Evolutionary conservation across 2,329 filamentous ascomycete genomes (phyloP).

Genomic region (Cordyceps farinosa): DNA sequence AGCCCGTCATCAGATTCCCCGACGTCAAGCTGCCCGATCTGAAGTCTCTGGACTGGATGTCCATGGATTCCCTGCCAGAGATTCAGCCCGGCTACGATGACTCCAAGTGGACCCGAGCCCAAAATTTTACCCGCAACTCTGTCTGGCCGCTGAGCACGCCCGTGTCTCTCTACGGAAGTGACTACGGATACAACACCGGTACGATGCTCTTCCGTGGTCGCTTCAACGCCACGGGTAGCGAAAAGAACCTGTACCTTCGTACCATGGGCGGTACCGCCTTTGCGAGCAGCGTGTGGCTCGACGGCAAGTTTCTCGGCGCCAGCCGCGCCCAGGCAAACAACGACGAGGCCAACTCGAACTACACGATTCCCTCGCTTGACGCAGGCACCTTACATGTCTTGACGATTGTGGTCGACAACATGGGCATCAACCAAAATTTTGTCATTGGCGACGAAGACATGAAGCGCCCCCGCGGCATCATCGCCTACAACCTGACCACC

Average conservation of each 20-base stretch:
- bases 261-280: slow-evolving; percentile 64
- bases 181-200: slow-evolving; percentile 68
- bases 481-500: slow-evolving; percentile 51
- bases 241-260: slow-evolving; percentile 50
- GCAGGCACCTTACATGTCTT: slow-evolving; percentile 53
- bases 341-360: slow-evolving; percentile 48
- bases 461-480: slow-evolving; percentile 56
- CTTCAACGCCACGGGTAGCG: slow-evolving; percentile 58
- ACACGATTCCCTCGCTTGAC: slow-evolving; percentile 49
- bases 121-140: slow-evolving; percentile 27
- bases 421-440: slow-evolving; percentile 63
- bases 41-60: slow-evolving; percentile 11
- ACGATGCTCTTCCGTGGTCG: slow-evolving; percentile 62
- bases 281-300: slow-evolving; percentile 61
- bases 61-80: slow-evolving; percentile 24
- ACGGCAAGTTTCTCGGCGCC: slow-evolving; percentile 57
- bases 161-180: slow-evolving; percentile 59
- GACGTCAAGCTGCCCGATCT: slow-evolving; percentile 7
- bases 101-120: slow-evolving; percentile 40
- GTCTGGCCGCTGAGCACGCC: slow-evolving; percentile 49
- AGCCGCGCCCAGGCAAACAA: slow-evolving; percentile 51
- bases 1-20: slow-evolving; percentile 7
- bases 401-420: slow-evolving; percentile 66
- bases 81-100: slow-evolving; percentile 32
- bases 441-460: slow-evolving; percentile 52